A percentile compares a stretch with the other conserved stretches of the same genome.
Evolutionary conservation across 495 filamentous ascomycete genomes (phyloP).

Genomic region (Penicillium verhagenii): DNA sequence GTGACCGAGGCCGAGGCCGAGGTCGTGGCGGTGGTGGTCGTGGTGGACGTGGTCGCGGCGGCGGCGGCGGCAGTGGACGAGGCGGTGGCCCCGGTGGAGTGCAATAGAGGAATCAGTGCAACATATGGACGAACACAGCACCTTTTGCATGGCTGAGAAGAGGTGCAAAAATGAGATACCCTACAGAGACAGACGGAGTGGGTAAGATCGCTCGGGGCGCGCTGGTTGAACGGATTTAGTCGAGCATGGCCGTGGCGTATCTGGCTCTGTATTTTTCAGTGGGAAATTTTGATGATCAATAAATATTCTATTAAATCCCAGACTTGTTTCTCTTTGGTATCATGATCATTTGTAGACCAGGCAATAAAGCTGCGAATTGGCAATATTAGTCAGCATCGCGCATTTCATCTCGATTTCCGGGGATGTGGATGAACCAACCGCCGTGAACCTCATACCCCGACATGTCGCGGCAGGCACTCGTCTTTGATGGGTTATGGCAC

Average conservation of each 20-base stretch:
- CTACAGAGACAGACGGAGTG: conserved; percentile 32
- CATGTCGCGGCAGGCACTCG: conserved; percentile 49
- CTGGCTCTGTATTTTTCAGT: conserved; percentile 41
- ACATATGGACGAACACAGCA: neutral
- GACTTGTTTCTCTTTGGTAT: neutral
- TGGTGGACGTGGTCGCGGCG: conserved; percentile 12
- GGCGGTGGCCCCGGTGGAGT: conserved; percentile 22
- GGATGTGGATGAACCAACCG: neutral
- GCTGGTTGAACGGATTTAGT: conserved; percentile 34
- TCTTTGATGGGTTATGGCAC: conserved; percentile 64
- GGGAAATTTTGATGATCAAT: conserved; percentile 31
- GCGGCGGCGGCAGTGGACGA: conserved; percentile 1
- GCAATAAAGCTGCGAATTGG: neutral
- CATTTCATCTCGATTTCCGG: neutral
- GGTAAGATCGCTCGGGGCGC: conserved; percentile 28
- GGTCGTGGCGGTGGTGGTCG: conserved; percentile 9
- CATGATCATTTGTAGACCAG: neutral
- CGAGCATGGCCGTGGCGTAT: conserved; percentile 49
- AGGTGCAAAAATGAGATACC: conserved; percentile 40
- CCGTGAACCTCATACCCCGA: conserved; percentile 10
- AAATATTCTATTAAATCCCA: conserved; percentile 18
- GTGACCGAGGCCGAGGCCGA: conserved; percentile 27
- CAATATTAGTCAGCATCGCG: neutral
- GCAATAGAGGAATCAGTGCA: conserved; percentile 2
- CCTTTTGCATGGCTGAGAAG: conserved; percentile 23